Percentiles rank a stretch among this genome's conserved stretches.
phyloP scores from a whole-genome alignment of 257 asterid genomes.

The Echium plantagineum region DNA sequence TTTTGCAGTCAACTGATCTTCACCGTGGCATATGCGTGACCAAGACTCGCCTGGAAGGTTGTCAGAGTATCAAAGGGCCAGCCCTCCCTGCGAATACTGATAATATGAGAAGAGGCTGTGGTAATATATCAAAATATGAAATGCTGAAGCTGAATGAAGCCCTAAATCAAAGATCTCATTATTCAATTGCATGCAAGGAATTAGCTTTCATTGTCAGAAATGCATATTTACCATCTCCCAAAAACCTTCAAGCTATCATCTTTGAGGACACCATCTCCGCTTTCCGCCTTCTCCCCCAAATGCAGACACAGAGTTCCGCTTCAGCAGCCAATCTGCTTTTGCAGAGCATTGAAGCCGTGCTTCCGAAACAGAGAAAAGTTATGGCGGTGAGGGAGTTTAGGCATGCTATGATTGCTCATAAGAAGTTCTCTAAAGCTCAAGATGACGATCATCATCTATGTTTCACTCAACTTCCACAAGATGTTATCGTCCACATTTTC shows the following conservation, averaged over 20 bases:
- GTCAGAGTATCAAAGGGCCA: too few relatives aligned
- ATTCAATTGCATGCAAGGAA: constrained; percentile 49
- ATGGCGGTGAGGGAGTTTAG: constrained; percentile 51
- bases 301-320: constrained; percentile 44
- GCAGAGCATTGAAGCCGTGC: constrained; percentile 57
- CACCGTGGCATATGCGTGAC: too few relatives aligned
- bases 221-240: constrained; percentile 46
- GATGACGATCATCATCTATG: constrained; percentile 35
- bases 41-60: too few relatives aligned
- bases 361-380: constrained; percentile 65
- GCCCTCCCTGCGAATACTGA: too few relatives aligned
- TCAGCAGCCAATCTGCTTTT: constrained; percentile 55
- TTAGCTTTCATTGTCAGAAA: constrained; percentile 47
- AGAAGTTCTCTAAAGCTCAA: constrained; percentile 49
- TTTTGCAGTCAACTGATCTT: too few relatives aligned
- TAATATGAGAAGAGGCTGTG: constrained; percentile 11
- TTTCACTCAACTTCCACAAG: constrained; percentile 41
- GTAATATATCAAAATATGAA: constrained; percentile 32
- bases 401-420: constrained; percentile 57
- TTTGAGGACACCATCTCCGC: constrained; percentile 63
- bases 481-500: constrained; percentile 54
- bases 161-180: constrained; percentile 30
- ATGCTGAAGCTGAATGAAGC: constrained; percentile 37
- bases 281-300: constrained; percentile 56
- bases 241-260: constrained; percentile 44